A percentile compares a stretch with the other conserved stretches of the same genome.
Evolutionary conservation across 257 asterid species (phyloP).

Genomic region (Jacaranda mimosifolia): DNA sequence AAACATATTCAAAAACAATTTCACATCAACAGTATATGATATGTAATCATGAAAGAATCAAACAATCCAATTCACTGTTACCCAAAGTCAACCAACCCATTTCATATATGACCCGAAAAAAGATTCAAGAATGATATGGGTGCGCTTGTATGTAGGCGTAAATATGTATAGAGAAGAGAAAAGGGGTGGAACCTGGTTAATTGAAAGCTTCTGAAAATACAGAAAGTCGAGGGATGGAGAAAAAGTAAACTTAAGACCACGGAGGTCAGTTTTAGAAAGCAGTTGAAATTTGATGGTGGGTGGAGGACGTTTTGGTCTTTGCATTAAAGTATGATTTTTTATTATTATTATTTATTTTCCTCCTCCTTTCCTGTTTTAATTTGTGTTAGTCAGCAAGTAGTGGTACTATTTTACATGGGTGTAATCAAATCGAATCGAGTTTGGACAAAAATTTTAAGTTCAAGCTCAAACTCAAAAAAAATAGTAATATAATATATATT

Average conservation of each 20-base stretch:
- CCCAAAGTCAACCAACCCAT: conserved; percentile 46
- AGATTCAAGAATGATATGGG: conserved; percentile 10
- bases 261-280: conserved; percentile 39
- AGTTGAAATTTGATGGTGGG: conserved; percentile 48
- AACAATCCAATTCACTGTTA: conserved; percentile 35
- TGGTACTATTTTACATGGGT: too few species aligned
- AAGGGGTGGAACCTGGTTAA: conserved; percentile 44
- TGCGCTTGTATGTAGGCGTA: conserved; percentile 10
- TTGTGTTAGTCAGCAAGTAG: background rate
- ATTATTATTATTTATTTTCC: too few species aligned
- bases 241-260: conserved; percentile 39
- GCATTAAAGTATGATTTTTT: background rate
- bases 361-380: background rate
- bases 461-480: too few species aligned
- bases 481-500: too few species aligned
- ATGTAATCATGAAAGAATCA: conserved; percentile 36
- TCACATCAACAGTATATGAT: conserved; percentile 31
- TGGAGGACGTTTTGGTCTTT: conserved; percentile 38
- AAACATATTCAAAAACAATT: background rate
- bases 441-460: too few species aligned
- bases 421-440: too few species aligned
- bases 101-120: conserved; percentile 5
- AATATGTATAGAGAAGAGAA: conserved; percentile 23
- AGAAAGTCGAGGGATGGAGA: background rate
- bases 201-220: conserved; percentile 36